Evolutionary conservation across 2,329 filamentous ascomycete genomes (phyloP).

Genomic region (Pseudopyricularia cyperi): DNA sequence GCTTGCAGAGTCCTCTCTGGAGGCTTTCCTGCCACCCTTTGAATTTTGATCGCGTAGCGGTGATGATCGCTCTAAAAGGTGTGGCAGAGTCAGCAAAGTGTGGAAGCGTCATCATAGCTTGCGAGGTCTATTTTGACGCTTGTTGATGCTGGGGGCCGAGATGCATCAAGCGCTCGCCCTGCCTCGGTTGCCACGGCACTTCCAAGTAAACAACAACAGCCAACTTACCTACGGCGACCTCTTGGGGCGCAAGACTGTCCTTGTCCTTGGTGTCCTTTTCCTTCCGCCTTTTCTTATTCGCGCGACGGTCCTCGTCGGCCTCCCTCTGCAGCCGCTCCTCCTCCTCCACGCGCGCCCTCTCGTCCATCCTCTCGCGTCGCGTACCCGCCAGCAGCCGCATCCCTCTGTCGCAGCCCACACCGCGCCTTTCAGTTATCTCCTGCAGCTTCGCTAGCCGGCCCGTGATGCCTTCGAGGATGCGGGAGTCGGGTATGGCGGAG

Average conservation of each 20-base stretch:
- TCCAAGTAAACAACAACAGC: background rate
- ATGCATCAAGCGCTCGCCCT: no score
- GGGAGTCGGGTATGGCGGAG: conserved; percentile 49
- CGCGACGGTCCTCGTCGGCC: conserved; percentile 36
- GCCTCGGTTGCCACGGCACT: background rate
- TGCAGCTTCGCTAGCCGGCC: conserved; percentile 50
- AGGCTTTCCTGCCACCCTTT: conserved; percentile 1
- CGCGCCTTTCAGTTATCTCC: conserved; percentile 54
- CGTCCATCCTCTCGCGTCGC: conserved; percentile 47
- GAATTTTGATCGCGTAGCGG: conserved; percentile 1
- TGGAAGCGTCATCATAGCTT: background rate
- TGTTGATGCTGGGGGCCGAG: no score
- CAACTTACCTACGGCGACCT: background rate
- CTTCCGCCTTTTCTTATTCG: conserved; percentile 70
- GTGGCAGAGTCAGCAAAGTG: background rate
- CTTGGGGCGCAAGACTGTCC: conserved; percentile 35
- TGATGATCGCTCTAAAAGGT: conserved; percentile 1
- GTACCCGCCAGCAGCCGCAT: conserved; percentile 58
- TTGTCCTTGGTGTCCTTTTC: conserved; percentile 26
- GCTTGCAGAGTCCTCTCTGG: conserved; percentile 1
- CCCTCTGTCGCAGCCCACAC: conserved; percentile 55
- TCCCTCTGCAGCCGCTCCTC: conserved; percentile 36
- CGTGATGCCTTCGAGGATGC: conserved; percentile 49
- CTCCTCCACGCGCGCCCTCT: conserved; percentile 30
- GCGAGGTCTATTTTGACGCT: background rate